Conservation (phyloP, 371 early-diverging fungal genomes). For the Batkoa obscura region DNA sequence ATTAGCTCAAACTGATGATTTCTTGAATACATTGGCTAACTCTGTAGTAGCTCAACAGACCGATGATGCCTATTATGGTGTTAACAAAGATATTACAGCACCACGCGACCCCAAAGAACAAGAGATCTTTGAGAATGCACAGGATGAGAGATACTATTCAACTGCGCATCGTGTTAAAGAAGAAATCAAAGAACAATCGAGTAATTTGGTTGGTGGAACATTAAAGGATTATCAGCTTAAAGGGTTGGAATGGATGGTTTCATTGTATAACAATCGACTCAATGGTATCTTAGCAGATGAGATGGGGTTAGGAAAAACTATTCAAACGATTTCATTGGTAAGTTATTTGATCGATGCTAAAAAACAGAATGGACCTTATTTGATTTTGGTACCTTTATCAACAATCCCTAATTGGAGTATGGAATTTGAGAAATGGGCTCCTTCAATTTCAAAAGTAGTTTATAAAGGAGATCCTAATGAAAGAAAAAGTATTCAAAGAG, state of each 20-base stretch:
- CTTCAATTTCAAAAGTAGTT: slow-evolving; percentile 66
- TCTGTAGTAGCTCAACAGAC: slow-evolving; percentile 65
- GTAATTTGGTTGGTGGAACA: slow-evolving; percentile 62
- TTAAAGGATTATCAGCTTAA: slow-evolving; percentile 96
- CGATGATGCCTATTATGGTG: slow-evolving; percentile 25
- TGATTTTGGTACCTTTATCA: slow-evolving; percentile 90
- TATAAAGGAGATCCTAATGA: slow-evolving; percentile 74
- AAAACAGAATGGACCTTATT: slow-evolving; percentile 76
- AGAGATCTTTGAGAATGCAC: slow-evolving; percentile 39
- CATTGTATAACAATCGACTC: slow-evolving; percentile 84
- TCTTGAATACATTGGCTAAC: slow-evolving; percentile 53
- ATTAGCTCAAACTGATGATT: slow-evolving; percentile 70
- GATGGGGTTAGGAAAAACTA: slow-evolving; percentile 94
- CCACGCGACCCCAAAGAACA: slow-evolving; percentile 24
- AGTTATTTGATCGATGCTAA: slow-evolving; percentile 84
- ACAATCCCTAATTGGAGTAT: slow-evolving; percentile 86
- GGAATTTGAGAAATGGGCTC: slow-evolving; percentile 98
- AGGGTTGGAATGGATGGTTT: slow-evolving; percentile 97
- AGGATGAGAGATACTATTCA: slow-evolving; percentile 62
- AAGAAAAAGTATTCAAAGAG: slow-evolving; percentile 51
- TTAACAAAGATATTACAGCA: slow-evolving; percentile 6
- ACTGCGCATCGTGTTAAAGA: slow-evolving; percentile 73
- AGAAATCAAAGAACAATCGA: slow-evolving; percentile 49
- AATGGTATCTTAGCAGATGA: slow-evolving; percentile 98
- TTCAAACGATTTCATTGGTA: slow-evolving; percentile 95